Evolutionary conservation across 2,329 filamentous ascomycete genomes (phyloP).

Genomic region (Talaromyces islandicus): DNA sequence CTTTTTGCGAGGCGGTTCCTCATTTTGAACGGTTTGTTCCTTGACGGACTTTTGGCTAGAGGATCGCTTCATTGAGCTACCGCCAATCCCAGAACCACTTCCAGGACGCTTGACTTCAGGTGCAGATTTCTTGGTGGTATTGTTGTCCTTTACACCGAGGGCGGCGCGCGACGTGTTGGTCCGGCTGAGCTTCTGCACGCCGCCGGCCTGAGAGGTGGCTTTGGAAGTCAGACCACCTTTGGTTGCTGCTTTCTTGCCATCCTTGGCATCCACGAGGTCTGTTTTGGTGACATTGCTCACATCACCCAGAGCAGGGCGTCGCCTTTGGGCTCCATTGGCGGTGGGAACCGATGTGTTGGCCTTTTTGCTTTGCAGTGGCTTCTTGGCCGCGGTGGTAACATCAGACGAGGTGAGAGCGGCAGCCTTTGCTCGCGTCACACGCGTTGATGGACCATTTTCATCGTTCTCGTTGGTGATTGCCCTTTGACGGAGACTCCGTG

Average conservation of each 20-base stretch:
- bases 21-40: conserved; percentile 49
- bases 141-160: conserved; percentile 58
- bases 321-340: conserved; percentile 49
- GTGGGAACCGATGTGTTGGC: conserved; percentile 43
- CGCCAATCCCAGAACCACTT: conserved; percentile 64
- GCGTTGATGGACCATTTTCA: conserved; percentile 74
- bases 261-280: conserved; percentile 51
- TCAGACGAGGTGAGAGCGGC: conserved; percentile 54
- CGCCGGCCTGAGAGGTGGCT: conserved; percentile 67
- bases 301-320: conserved; percentile 82
- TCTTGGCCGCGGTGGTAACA: conserved; percentile 60
- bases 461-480: conserved; percentile 88
- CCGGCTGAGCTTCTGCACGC: conserved; percentile 66
- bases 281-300: conserved; percentile 87
- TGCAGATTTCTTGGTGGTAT: conserved; percentile 51
- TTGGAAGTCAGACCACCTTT: conserved; percentile 72
- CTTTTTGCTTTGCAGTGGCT: conserved; percentile 67
- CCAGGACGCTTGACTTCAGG: conserved; percentile 65
- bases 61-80: conserved; percentile 61
- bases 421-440: conserved; percentile 88
- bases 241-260: conserved; percentile 66
- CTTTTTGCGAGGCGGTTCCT: conserved; percentile 66
- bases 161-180: conserved; percentile 57
- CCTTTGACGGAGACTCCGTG: conserved; percentile 66
- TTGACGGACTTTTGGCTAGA: conserved; percentile 52